These are phyloP conservation scores for Meira miltonrushii DNA, from an alignment of 1,284 basidiomycete genomes.

Conservation along the genomic window DNA sequence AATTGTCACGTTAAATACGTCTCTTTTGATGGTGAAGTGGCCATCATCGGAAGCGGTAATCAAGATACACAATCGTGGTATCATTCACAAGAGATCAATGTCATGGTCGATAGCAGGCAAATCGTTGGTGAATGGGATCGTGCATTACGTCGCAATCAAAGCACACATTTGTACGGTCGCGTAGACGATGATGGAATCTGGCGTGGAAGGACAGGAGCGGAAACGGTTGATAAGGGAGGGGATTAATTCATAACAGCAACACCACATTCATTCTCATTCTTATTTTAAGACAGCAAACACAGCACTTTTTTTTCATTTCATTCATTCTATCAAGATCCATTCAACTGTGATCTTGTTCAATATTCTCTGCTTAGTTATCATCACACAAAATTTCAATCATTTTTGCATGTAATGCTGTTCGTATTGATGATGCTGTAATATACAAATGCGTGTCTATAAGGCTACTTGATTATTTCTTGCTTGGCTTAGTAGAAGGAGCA, in stretches of 20 bases:
- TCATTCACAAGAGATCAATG: slow-evolving; percentile 72
- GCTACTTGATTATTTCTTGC: not conserved
- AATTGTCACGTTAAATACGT: slow-evolving; percentile 70
- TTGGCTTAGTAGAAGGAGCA: slow-evolving; percentile 51
- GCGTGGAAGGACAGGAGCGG: slow-evolving; percentile 57
- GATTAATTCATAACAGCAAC: not conserved
- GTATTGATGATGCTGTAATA: no score
- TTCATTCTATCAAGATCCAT: no score
- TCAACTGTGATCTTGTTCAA: no score
- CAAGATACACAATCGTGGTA: slow-evolving; percentile 61
- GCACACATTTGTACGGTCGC: slow-evolving; percentile 64
- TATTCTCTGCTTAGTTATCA: no score
- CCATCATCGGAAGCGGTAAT: slow-evolving; percentile 67
- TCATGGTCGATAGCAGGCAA: slow-evolving; percentile 65
- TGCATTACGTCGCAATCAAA: slow-evolving; percentile 65
- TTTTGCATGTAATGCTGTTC: no score
- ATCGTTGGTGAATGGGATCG: slow-evolving; percentile 65
- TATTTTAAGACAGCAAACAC: no score
- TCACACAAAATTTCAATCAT: no score
- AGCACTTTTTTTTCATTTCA: no score
- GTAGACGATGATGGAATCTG: slow-evolving; percentile 67
- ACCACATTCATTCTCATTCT: no score
- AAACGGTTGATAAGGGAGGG: slow-evolving; percentile 36
- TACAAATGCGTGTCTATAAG: no score
- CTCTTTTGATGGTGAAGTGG: slow-evolving; percentile 66